Base-by-base conservation (phyloP, 345 rosid species). In the Litchi chinensis region DNA sequence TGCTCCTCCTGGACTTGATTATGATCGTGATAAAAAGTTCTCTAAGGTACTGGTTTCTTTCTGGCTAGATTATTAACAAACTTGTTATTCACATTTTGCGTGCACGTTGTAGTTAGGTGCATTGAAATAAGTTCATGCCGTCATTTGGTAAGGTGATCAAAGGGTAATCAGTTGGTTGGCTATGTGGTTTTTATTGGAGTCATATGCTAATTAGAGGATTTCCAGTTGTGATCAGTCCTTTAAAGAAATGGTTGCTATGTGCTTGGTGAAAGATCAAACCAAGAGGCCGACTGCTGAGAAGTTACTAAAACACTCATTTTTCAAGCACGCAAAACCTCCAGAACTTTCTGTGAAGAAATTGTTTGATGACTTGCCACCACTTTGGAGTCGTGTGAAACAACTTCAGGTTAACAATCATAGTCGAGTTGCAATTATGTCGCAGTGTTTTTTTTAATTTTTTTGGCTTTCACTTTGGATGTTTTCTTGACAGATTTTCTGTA, bases 221-320 rank as follows among this genome's bases (percentile, higher is more conserved):
- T 90, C 90, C 97, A 90, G 96, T 87, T 90, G 98, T 96, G 81
- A 88, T 84, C 98, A 97, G 98, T 91, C 97, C 85, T 97, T 97
- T 87, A 97, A 97, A 97, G 98, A 97, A 89, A 94, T 97, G 99
- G 97, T 97, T 79, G 98, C 99, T 66, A 94, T 97, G 98, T 94
- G 99, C 89, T 88, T 97, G 83, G 98, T 93, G 88, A 97, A 97
- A 93, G 99, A 97, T 88, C 99, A 92, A 87, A 82, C 97, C 48
- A 93, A 91, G 90, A 89, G 99, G 86, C 99, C 99, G 76, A 91
- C 99, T 32, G 98, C 98, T 48, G 99, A 97, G 79, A 97, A 94
- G 79, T 77, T 97, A 83, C 81, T 97, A 77, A 97, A 93, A 65
- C 99, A 93, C 81, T 85, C 98, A 0, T 93, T 94, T 86, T 97